Base-by-base conservation (phyloP, 345 rosid genomes). In the Draba incana region DNA sequence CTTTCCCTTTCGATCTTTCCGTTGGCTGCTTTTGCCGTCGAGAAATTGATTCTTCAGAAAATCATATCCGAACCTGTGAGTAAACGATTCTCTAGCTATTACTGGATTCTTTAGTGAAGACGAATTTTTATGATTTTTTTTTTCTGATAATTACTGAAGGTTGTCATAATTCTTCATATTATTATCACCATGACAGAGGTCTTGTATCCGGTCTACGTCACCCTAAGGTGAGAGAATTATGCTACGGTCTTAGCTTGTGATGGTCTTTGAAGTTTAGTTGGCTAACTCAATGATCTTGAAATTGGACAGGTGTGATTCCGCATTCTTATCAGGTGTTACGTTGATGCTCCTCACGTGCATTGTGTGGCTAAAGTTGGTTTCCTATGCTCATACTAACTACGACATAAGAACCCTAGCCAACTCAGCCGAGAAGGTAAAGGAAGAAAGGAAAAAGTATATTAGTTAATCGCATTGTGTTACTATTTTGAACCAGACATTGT, bases 261-360 rank as follows among this genome's bases (percentile, higher is more conserved):
- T n/a, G n/a, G n/a, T n/a, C n/a, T n/a, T n/a, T n/a, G n/a, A n/a
- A n/a, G n/a, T n/a, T n/a, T n/a, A 25, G 49, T 42, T 61, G 31
- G 10, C 69, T 68, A 23, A 73, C 33, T 33, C 38, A 35, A 30
- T 60, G 61, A 63, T 71, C 60, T 78, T 65, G 68, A 65, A 62
- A 62, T 56, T 66, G 74, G 81, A 78, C 86, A 94, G 98, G 77
- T 89, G 93, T 75, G 95, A 88, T 77, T 94, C 98, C 12, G 97
- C 93, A 47, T 82, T 94, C 74, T 71, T 86, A 56, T 92, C 92
- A 27, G 99, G 98, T 55, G 85, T 83, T 57, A 82, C 97, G 0
- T 77, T 94, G 84, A 94, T 94, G 99, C 88, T 89, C 46, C 82
- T 94, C 77, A 79, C 99, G 68, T 89, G 98, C 81, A 86, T 94